Evolutionary conservation across 2,329 filamentous ascomycete species (phyloP).

Genomic region (Fusarium dimerum): DNA sequence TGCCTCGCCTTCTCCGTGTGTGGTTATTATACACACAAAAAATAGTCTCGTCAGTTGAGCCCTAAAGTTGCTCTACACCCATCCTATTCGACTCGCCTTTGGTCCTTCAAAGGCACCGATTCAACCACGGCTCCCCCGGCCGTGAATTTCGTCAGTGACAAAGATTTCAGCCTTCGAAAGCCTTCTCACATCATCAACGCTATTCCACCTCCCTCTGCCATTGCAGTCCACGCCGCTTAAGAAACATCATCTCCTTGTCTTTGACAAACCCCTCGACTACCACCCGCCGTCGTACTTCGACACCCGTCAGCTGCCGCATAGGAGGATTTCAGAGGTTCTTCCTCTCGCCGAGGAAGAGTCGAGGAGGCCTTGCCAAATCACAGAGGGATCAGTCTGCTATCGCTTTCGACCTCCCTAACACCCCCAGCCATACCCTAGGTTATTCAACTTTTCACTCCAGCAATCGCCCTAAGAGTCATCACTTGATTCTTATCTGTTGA

Average conservation of each 20-base stretch:
- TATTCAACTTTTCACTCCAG: slow-evolving; percentile 8
- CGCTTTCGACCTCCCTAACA: slow-evolving; percentile 96
- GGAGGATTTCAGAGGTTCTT: slow-evolving; percentile 97
- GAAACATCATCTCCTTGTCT: slow-evolving; percentile 9
- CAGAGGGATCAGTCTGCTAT: slow-evolving; percentile 87
- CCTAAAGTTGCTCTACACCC: not conserved
- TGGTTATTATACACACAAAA: not conserved
- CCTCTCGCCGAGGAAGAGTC: slow-evolving; percentile 99
- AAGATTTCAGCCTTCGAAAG: slow-evolving; percentile 69
- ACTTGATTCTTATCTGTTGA: not conserved
- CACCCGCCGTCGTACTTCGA: slow-evolving; percentile 55
- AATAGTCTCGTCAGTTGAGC: not conserved
- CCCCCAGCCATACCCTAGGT: slow-evolving; percentile 29
- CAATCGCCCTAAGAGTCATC: slow-evolving; percentile 11
- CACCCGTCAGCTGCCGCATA: slow-evolving; percentile 98
- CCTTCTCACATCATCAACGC: slow-evolving; percentile 68
- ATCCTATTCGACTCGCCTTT: slow-evolving; percentile 53
- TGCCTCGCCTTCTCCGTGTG: not conserved
- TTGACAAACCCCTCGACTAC: slow-evolving; percentile 33
- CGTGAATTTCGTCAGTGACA: slow-evolving; percentile 63
- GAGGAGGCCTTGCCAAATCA: slow-evolving; percentile 95
- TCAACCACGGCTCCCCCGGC: slow-evolving; percentile 64
- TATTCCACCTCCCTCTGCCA: slow-evolving; percentile 57
- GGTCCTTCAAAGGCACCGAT: slow-evolving; percentile 65
- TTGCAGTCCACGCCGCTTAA: slow-evolving; percentile 48